Evolutionary conservation across 345 rosid genomes (phyloP), one percentile per base, ranked within the genome.

Genomic region (Physaria fendleri): DNA sequence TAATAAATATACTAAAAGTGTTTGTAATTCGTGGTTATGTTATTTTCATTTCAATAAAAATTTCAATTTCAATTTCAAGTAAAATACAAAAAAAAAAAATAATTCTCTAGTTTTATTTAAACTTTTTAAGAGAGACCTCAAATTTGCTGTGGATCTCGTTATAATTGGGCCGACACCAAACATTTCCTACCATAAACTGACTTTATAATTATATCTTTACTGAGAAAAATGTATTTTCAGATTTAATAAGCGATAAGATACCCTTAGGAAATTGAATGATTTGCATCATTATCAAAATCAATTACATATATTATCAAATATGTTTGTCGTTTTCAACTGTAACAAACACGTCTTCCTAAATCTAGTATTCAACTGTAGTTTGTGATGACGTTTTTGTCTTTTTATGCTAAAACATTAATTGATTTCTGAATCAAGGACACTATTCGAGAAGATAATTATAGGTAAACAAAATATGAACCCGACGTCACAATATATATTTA

Each of bases 371-470:
- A 23, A 25, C 8, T 24, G 23, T 24, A 55, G 15, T 10, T 33
- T 56, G 22, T 65, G 9, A 18, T 43, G 22, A 35, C 8, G 0
- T 55, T 6, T 40, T 29, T 9, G 5, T 40, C 23, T 16, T 20
- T 39, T 49, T n/a, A n/a, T n/a, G n/a, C n/a, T 18, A 6, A 37
- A 55, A 55, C 22, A 64, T 53, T 53, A 53, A 33, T 25, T 45
- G 33, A 15, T 50, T 18, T 44, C 54, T 65, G 55, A 56, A 65
- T 29, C n/a, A 33, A 40, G 43, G 53, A 59, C 51, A 49, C 29
- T 40, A 9, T 58, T 59, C 59, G 52, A 67, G 65, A 49, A 58
- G 71, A 67, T 18, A 66, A 39, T 46, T 35, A 1, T 57, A 39
- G 51, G 44, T 39, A 29, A n/a, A n/a, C 34, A 28, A 0, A 30